Evolutionary conservation across 306 rosid species (phyloP).

Genomic region (Canavalia gladiata): DNA sequence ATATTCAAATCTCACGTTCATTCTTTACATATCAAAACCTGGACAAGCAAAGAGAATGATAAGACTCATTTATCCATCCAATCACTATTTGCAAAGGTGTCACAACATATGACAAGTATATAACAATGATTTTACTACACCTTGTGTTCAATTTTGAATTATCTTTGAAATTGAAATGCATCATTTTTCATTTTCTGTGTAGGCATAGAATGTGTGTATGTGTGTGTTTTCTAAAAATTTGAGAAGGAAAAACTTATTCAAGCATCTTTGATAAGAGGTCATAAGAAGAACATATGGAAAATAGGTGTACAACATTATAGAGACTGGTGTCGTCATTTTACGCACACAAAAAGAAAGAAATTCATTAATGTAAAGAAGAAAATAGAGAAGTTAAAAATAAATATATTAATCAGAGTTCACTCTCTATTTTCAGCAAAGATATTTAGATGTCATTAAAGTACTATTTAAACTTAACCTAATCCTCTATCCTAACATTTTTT

Average conservation of each 20-base stretch:
- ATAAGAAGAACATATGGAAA: slow-evolving; percentile 71
- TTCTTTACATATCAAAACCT: slow-evolving; percentile 8
- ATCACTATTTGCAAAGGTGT: neutral
- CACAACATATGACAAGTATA: neutral
- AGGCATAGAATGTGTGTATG: neutral
- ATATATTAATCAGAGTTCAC: no score
- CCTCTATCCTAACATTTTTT: no score
- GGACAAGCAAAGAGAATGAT: slow-evolving; percentile 7
- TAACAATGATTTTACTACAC: neutral
- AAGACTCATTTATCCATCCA: neutral
- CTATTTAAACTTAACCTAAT: no score
- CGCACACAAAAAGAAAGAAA: neutral
- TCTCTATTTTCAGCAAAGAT: no score
- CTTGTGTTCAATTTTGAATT: neutral
- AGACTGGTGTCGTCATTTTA: slow-evolving; percentile 78
- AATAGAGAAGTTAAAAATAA: neutral
- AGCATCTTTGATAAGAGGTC: slow-evolving; percentile 92
- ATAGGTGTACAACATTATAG: slow-evolving; percentile 65
- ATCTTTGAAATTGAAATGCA: neutral
- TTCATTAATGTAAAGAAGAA: neutral
- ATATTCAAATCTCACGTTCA: neutral
- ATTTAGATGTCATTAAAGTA: no score
- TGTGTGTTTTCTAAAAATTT: neutral
- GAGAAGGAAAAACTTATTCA: slow-evolving; percentile 68
- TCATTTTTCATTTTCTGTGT: neutral